Percentiles rank a stretch among this genome's conserved stretches.
Evolutionary conservation across 768 basidiomycete genomes (phyloP).

Genomic region (Termitomyces sp.): DNA sequence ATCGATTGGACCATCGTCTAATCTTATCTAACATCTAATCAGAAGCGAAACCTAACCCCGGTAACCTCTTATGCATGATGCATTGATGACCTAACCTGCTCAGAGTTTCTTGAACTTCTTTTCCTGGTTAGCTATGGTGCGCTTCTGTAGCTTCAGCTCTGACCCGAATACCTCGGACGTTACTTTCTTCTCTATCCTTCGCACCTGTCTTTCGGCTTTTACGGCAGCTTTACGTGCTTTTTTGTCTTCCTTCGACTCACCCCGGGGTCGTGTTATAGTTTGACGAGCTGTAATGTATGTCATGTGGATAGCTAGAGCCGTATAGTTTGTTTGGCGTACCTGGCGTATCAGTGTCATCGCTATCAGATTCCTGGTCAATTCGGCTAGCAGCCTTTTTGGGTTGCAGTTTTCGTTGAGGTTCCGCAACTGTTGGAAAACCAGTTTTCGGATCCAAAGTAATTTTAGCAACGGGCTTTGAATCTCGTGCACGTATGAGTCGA

Average conservation of each 20-base stretch:
- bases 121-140: slow-evolving; percentile 41
- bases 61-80: no score
- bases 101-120: slow-evolving; percentile 41
- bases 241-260: slow-evolving; percentile 75
- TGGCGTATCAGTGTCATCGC: slow-evolving; percentile 19
- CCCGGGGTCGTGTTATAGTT: slow-evolving; percentile 64
- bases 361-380: slow-evolving; percentile 15
- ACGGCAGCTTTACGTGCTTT: slow-evolving; percentile 65
- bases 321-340: slow-evolving; percentile 13
- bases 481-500: slow-evolving; percentile 69
- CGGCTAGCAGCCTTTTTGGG: slow-evolving; percentile 10
- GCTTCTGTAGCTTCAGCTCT: slow-evolving; percentile 59
- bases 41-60: slow-evolving; percentile 10
- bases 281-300: slow-evolving; percentile 6
- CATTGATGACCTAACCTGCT: background rate
- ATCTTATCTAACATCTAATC: slow-evolving; percentile 13
- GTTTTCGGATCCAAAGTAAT: slow-evolving; percentile 73
- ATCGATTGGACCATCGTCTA: slow-evolving; percentile 8
- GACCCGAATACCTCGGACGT: slow-evolving; percentile 57
- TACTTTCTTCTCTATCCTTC: slow-evolving; percentile 63
- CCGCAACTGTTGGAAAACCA: slow-evolving; percentile 59
- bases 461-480: slow-evolving; percentile 48
- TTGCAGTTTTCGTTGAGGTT: slow-evolving; percentile 14
- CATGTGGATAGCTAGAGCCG: background rate
- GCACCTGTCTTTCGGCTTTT: slow-evolving; percentile 58